These are phyloP conservation scores for Euphrasia arctica DNA, from an alignment of 305 asterid species.

Conservation along the genomic window DNA sequence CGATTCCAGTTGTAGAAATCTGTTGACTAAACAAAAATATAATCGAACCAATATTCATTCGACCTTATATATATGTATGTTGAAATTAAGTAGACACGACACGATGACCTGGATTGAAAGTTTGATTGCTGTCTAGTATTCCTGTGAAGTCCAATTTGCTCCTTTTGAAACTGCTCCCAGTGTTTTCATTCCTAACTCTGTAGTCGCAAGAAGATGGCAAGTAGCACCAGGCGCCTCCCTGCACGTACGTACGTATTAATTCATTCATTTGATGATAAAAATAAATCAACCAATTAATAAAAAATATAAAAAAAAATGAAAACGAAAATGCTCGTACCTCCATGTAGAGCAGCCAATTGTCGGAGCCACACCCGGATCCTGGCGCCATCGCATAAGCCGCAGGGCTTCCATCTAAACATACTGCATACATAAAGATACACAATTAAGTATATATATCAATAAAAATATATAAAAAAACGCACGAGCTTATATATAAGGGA, in stretches of 20 bases:
- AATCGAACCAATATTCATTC: no score
- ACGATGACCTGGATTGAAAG: conserved; percentile 30
- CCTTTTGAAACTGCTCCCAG: conserved; percentile 26
- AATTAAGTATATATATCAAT: no score
- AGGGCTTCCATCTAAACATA: conserved; percentile 37
- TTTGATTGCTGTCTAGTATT: conserved; percentile 21
- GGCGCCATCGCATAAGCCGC: conserved; percentile 27
- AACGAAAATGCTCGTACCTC: conserved; percentile 6
- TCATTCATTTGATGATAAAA: no score
- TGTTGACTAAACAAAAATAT: conserved; percentile 19
- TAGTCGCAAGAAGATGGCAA: conserved; percentile 19
- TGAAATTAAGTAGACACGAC: no score
- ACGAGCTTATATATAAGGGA: no score
- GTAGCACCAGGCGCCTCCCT: conserved; percentile 50
- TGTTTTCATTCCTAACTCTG: neutral
- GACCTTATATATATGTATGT: no score
- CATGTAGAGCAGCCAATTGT: conserved; percentile 27
- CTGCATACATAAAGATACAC: conserved; percentile 3
- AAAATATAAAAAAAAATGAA: no score
- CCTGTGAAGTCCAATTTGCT: neutral
- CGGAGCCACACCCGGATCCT: conserved; percentile 25
- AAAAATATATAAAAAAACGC: no score
- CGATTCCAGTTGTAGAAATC: conserved; percentile 79
- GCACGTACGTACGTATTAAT: neutral
- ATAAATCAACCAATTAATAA: no score